Base-by-base conservation (phyloP, 371 early-diverging fungal genomes). In the Parasitella parasitica region DNA sequence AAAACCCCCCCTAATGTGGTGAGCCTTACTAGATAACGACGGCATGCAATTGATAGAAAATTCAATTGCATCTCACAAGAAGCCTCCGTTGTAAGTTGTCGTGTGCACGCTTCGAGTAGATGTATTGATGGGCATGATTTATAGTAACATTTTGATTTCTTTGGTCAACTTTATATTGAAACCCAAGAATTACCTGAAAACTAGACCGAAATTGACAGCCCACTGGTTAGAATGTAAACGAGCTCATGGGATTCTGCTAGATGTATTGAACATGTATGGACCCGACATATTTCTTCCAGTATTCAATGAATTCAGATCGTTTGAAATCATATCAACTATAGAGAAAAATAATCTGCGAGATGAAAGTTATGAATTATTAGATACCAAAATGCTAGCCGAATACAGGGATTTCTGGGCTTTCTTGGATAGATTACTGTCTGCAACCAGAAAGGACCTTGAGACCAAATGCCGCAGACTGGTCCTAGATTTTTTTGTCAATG, bases 41-140 rank as follows among this genome's bases (percentile, higher is more conserved):
- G 69, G 65, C n/a, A 64, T 69, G 61, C 65, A 64, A 28, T n/a
- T 69, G 15, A 64, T 69, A 16, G 65, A 57, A 49, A 64, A 61
- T 20, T 51, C 41, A 9, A 39, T 64, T 32, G 61, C 58, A 8
- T 36, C 48, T 7, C 65, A 61, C 16, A 69, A 61, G 39, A 69
- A 57, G 11, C 69, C 65, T 13, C 61, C 69, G 22, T 53, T 61
- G 69, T 69, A 69, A 55, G 49, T 34, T 20, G 15, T n/a, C 0
- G 5, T 16, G 11, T 26, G 43, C 22, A 3, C 15, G 15, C 8
- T 34, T 9, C 8, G 1, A 51, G 39, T 12, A 6, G 37, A 13
- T 57, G 11, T n/a, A 13, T 43, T 52, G 3, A 43, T 20, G 6
- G 2, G 6, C 39, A 18, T 32, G 15, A 6, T 8, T 15, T 41